Evolutionary conservation across 352 stramenopile species (phyloP), one percentile per base, ranked within the genome.

Genomic region (Pythium sukuiense): DNA sequence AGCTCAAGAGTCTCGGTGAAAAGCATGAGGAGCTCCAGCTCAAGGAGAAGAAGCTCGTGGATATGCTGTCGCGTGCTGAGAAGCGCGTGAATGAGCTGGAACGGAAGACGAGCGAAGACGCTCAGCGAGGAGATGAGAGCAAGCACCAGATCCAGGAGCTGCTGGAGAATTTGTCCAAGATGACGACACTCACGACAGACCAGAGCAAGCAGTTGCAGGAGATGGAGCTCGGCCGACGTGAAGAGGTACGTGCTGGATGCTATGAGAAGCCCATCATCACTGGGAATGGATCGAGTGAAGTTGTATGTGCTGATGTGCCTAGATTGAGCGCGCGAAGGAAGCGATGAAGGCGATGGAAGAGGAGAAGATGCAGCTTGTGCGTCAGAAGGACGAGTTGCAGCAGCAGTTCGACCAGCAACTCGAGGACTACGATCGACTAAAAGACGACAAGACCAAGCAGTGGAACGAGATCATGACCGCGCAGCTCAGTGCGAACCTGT

Each of bases 381-480:
- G 80, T 12, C 70, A 86, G 30, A 74, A 82, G 43, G 69, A 77
- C 9, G 70, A 77, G 30, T 59, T 87, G 16, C 66, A 70, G 1
- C 48, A 74, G 27, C 75, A 81, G 52, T 77, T 88, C 12, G 72
- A 81, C 52, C 70, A 78, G 13, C 74, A 86, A 30, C 18, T 85
- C 0, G 74, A 72, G 11, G 75, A 85, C 45, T 84, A 80, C 43
- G 80, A 90, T 27, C 26, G 77, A 16, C 61, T 89, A 14, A 77
- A 92, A 50, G 65, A 77, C 20, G 80, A 89, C 55, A 89, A 90
- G 48, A 74, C 79, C 8, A 81, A 82, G 45, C 79, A 88, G 45
- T 88, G 75, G 78, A 91, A 87, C 50, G 83, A 92, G 35, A 89
- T 90, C 65, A 78, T 90, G 27, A 59, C 77, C 20, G 81, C 77